Percentiles rank a stretch among this genome's conserved stretches.
phyloP scores from a whole-genome alignment of 2,329 filamentous ascomycete genomes.

The Didymellaceae sp. region DNA sequence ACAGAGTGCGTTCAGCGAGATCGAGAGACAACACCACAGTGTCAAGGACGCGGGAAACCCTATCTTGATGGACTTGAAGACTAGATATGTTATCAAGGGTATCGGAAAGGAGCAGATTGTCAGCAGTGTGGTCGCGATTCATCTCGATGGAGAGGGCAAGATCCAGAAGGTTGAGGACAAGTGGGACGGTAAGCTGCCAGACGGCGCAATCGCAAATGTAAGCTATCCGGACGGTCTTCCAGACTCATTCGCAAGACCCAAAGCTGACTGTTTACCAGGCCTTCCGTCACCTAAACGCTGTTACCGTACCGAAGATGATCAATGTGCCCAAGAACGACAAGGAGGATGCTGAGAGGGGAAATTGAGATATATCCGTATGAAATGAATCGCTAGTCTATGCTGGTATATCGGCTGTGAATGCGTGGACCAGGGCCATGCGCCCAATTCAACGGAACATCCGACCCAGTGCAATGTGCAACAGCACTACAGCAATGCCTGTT shows the following conservation, averaged over 20 bases:
- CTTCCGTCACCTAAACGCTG: slow-evolving; percentile 60
- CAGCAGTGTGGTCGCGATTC: slow-evolving; percentile 57
- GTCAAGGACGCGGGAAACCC: slow-evolving; percentile 65
- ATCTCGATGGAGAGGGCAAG: slow-evolving; percentile 51
- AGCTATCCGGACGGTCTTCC: too few species aligned
- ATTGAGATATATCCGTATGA: slow-evolving; percentile 31
- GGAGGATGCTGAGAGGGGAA: slow-evolving; percentile 59
- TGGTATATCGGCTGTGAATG: slow-evolving; percentile 22
- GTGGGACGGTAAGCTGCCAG: slow-evolving; percentile 62
- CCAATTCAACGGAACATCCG: slow-evolving; percentile 31
- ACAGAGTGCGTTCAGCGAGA: slow-evolving; percentile 63
- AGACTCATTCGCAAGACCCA: too few species aligned
- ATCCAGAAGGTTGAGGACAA: slow-evolving; percentile 62
- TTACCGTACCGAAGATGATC: slow-evolving; percentile 59
- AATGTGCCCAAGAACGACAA: slow-evolving; percentile 61
- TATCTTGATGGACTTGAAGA: slow-evolving; percentile 63
- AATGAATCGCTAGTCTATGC: slow-evolving; percentile 17
- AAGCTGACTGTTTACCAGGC: slow-evolving; percentile 52
- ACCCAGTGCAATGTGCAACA: slow-evolving; percentile 35
- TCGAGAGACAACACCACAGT: slow-evolving; percentile 61
- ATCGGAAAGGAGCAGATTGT: slow-evolving; percentile 60
- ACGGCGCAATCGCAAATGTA: slow-evolving; percentile 58
- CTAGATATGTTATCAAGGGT: slow-evolving; percentile 61
- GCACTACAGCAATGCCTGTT: slow-evolving; percentile 20
- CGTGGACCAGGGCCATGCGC: slow-evolving; percentile 30